phyloP scores from a whole-genome alignment of 2,329 filamentous ascomycete genomes.

The Sporothrix inflata region DNA sequence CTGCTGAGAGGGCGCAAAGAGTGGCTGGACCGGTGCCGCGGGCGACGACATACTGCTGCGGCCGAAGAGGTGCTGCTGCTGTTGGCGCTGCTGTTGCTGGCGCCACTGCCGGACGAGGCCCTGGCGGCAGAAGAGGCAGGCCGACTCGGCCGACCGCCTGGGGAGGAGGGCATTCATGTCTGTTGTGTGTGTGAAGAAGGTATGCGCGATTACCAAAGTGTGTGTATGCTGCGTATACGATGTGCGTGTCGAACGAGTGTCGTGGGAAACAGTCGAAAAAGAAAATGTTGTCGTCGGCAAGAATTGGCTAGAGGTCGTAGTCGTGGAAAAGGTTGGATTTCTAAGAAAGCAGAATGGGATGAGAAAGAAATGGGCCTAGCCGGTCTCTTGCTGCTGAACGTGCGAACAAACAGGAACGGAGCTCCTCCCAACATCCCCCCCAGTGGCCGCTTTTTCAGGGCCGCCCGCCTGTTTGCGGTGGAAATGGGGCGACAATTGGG shows the following conservation, averaged over 20 bases:
- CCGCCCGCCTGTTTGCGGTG: no score
- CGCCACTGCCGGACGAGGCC: conserved; percentile 47
- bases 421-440: background rate
- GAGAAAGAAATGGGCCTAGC: background rate
- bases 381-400: background rate
- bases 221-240: no score
- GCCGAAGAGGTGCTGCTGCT: conserved; percentile 42
- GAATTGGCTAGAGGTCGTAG: background rate
- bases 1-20: conserved; percentile 43
- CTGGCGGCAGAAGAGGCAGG: conserved; percentile 48
- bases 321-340: background rate
- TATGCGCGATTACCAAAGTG: background rate
- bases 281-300: background rate
- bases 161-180: conserved; percentile 49
- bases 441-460: background rate
- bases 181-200: background rate
- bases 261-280: background rate
- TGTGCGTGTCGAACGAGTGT: no score
- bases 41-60: conserved; percentile 33
- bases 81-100: conserved; percentile 38
- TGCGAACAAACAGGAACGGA: background rate
- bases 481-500: conserved; percentile 2
- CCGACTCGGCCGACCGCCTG: conserved; percentile 43
- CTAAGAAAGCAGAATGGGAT: background rate
- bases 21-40: conserved; percentile 35